Percentiles rank a stretch among this genome's conserved stretches.
phyloP scores from a whole-genome alignment of 2,329 filamentous ascomycete genomes.

The Penicillium paneum region DNA sequence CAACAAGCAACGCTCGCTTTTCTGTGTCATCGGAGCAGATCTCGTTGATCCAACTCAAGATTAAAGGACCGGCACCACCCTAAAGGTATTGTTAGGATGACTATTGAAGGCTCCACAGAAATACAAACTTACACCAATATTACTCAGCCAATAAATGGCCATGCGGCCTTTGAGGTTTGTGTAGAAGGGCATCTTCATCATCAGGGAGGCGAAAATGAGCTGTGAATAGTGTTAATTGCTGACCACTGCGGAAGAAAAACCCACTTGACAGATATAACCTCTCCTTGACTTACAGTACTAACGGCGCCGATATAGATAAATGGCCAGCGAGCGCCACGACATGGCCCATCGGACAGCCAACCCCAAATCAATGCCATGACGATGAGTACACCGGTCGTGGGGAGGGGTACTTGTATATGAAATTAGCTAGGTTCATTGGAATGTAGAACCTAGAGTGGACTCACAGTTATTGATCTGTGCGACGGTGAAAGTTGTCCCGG shows the following conservation, averaged over 20 bases:
- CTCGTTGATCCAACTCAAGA: slow-evolving; percentile 39
- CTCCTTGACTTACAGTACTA: slow-evolving; percentile 28
- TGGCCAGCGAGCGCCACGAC: slow-evolving; percentile 36
- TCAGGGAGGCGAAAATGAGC: slow-evolving; percentile 32
- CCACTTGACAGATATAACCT: background rate
- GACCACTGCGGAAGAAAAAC: background rate
- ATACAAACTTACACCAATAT: slow-evolving; percentile 31
- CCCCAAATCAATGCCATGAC: slow-evolving; percentile 37
- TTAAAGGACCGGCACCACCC: slow-evolving; percentile 38
- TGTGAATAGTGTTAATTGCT: slow-evolving; percentile 5
- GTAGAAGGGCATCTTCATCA: slow-evolving; percentile 40
- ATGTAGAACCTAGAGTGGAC: slow-evolving; percentile 4
- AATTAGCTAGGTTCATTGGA: slow-evolving; percentile 9
- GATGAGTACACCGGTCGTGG: slow-evolving; percentile 37
- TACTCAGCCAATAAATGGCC: slow-evolving; percentile 40
- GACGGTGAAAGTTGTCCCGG: slow-evolving; percentile 33
- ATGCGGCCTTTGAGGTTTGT: slow-evolving; percentile 36
- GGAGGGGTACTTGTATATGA: slow-evolving; percentile 21
- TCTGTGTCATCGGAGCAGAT: slow-evolving; percentile 33
- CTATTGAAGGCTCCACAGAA: background rate
- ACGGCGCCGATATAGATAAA: slow-evolving; percentile 41
- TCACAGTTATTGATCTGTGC: slow-evolving; percentile 38
- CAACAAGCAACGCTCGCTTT: slow-evolving; percentile 33
- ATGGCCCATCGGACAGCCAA: slow-evolving; percentile 39
- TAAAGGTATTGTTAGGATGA: background rate